Percentiles rank a stretch among this genome's conserved stretches.
phyloP scores from a whole-genome alignment of 139 green algal genomes.

The Zygnema circumcarinatum region DNA sequence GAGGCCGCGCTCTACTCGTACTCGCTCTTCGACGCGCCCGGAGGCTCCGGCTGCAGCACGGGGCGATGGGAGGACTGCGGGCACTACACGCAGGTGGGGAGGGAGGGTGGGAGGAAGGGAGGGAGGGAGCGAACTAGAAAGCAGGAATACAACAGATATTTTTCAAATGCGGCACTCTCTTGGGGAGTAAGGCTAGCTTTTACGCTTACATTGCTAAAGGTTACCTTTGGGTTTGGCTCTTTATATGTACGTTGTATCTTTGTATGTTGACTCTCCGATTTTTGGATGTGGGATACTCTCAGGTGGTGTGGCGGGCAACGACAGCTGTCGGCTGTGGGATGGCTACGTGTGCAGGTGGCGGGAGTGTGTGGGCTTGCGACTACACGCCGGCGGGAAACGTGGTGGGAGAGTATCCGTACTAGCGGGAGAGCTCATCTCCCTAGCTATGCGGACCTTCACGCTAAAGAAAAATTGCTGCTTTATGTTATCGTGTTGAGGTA shows the following conservation, averaged over 20 bases:
- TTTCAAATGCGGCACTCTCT: neutral
- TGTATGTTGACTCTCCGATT: too few species aligned
- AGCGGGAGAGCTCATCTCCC: neutral
- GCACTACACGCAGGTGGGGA: conserved; percentile 15
- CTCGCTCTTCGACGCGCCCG: neutral
- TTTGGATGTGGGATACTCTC: neutral
- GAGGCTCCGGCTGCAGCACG: neutral
- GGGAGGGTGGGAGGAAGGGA: neutral
- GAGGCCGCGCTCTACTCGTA: conserved; percentile 4
- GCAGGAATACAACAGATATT: neutral
- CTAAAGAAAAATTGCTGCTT: too few species aligned
- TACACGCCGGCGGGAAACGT: conserved; percentile 6
- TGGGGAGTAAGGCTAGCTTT: neutral
- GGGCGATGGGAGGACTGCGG: neutral
- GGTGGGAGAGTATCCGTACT: conserved; percentile 9
- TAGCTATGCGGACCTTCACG: too few species aligned
- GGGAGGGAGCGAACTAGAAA: neutral
- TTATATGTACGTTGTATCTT: neutral
- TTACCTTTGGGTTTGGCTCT: neutral
- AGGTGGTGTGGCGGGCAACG: neutral
- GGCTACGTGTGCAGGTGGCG: neutral
- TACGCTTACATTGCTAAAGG: conserved; percentile 1
- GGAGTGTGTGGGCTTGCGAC: neutral
- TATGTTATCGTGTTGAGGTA: too few species aligned
- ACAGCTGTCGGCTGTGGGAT: neutral